Base-by-base conservation (phyloP, 306 rosid genomes). In the Neltuma alba region DNA sequence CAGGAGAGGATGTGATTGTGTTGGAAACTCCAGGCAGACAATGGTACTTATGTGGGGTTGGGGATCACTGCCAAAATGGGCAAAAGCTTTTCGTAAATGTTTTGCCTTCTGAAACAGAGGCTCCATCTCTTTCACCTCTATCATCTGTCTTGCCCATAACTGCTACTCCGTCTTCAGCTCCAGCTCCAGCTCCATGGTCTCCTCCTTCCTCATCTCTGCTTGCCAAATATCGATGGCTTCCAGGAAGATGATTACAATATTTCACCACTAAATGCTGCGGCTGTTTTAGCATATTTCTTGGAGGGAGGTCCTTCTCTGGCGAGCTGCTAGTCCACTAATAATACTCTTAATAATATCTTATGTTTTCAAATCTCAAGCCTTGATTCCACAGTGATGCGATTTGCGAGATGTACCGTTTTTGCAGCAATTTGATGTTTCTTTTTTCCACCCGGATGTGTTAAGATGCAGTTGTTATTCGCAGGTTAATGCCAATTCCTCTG, bases 21-120 rank as follows among this genome's bases (percentile, higher is more conserved):
- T 2, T 83, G 36, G 33, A 36, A 45, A 50, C 14, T 12, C 7
- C 45, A 2, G 83, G 83, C 2, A 69, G 77, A 28, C 79, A 70
- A 75, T 83, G 80, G 80, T 83, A 74, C 63, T 74, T 83, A 47
- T 58, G 77, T 7, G 77, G 83, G 15, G 50, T 74, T 47, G 15
- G 12, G 0, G 0, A 37, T 30, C 80, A 79, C 42, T 83, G 86
- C 28, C 2, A 15, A 38, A 0, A 0, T 15, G 80, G 83, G 30
- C 83, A 79, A 40, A 83, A 74, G 70, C 73, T 83, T 69, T 7
- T 70, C 34, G 21, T 83, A 27, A 74, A 27, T 21, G 81, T 83
- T 60, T 36, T 55, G n/a, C 73, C 86, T 41, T 33, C 25, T 31
- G 37, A 76, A 70, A 15, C 11, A 65, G 0, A 58, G 44, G 12